Evolutionary conservation across 2,329 filamentous ascomycete species (phyloP), one percentile per base, ranked within the genome.

Genomic region (Lasiodiplodia sp.): DNA sequence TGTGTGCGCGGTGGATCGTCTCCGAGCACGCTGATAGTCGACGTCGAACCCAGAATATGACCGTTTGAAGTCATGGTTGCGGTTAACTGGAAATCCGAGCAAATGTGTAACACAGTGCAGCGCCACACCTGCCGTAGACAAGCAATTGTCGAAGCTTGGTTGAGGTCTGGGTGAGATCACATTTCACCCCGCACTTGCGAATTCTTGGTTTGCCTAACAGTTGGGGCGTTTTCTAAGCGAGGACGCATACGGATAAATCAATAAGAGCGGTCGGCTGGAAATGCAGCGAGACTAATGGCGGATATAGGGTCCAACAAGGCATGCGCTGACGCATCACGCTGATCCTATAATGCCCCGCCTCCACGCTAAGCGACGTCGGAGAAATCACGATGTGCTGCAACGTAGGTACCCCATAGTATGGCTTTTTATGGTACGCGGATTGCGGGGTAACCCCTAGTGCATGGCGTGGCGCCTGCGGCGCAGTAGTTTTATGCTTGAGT

Each of bases 1-100:
- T 78, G 77, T 2, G 75, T 77, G 11, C 77, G 77, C 66, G 79
- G 74, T 3, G 76, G 73, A 67, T 79, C 77, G 40, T 76, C 55
- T 40, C 55, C 53, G 38, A 67, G 65, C 18, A 67, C 53, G 25
- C 14, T 56, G 25, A 47, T 47, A 7, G 49, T 66, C 2, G 49
- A 12, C 1, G 34, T 18, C 37, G 44, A 14, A 11, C 21, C 3
- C 4, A 6, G 3, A 2, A 7, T 4, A 31, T 38, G 34, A 4
- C 28, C 51, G 3, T 56, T 52, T 16, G 28, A 14, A 28, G 51
- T 3, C 63, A 66, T 66, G 0, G 14, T 47, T 16, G 21, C 5
- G 18, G 49, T 31, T 8, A 3, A 25, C 14, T 12, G 31, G 37
- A 47, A 16, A 25, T 23, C 11, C 6, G 37, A 11, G 23, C 25